Percentiles rank a stretch among this genome's conserved stretches.
Evolutionary conservation across 2,329 filamentous ascomycete species (phyloP).

Genomic region (Elsinoe ampelina): DNA sequence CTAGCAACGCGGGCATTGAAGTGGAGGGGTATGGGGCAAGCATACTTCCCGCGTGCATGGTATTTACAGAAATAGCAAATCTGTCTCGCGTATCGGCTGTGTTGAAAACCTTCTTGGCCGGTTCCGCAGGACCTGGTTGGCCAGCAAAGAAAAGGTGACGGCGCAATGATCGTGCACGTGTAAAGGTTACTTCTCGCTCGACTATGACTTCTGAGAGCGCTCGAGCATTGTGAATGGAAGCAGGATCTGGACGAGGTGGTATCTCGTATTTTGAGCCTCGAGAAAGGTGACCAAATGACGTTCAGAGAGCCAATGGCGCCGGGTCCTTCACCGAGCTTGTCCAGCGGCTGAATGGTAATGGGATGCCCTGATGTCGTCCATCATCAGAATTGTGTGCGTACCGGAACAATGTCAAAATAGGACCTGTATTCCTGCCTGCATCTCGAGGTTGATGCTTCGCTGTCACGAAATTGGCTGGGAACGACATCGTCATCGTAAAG

Average conservation of each 20-base stretch:
- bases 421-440: too few relatives aligned
- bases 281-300: constrained; percentile 3
- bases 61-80: constrained; percentile 1
- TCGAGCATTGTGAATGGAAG: neutral
- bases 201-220: neutral
- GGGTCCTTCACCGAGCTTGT: constrained; percentile 1
- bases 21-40: neutral
- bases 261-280: constrained; percentile 2
- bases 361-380: too few relatives aligned
- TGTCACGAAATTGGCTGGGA: too few relatives aligned
- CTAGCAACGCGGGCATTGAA: neutral
- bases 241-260: neutral
- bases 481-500: too few relatives aligned
- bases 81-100: neutral
- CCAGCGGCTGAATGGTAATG: too few relatives aligned
- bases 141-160: neutral
- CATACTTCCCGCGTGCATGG: neutral
- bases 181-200: neutral
- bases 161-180: constrained; percentile 3
- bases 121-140: neutral
- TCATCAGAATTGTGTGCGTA: too few relatives aligned
- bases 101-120: neutral
- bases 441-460: too few relatives aligned
- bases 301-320: constrained; percentile 3
- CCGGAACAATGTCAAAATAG: too few relatives aligned